Conservation (phyloP, 768 basidiomycete species). For the Sarcodon aspratus region DNA sequence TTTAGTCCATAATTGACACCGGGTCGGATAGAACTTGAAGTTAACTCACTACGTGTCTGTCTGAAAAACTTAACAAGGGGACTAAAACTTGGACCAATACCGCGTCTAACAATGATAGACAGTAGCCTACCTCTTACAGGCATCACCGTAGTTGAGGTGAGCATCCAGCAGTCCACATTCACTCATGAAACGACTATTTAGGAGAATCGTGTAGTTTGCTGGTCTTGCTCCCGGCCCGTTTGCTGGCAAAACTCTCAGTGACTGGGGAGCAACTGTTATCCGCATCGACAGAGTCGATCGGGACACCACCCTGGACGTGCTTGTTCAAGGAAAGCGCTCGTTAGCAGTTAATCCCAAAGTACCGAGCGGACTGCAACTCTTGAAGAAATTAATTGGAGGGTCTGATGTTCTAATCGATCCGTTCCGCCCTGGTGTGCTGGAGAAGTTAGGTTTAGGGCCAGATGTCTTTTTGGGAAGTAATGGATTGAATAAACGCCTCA, state of each 20-base stretch:
- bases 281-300: conserved; percentile 47
- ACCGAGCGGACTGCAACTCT: conserved; percentile 40
- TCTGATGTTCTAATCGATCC: conserved; percentile 83
- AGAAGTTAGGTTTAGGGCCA: conserved; percentile 66
- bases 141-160: not conserved
- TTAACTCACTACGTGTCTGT: too few relatives aligned
- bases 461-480: conserved; percentile 51
- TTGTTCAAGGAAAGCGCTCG: conserved; percentile 72
- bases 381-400: conserved; percentile 44
- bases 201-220: conserved; percentile 41
- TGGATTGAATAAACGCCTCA: conserved; percentile 49
- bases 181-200: not conserved
- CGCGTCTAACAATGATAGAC: too few relatives aligned
- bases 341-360: conserved; percentile 57
- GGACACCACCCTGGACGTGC: conserved; percentile 24
- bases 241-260: conserved; percentile 65
- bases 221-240: conserved; percentile 79
- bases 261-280: conserved; percentile 68
- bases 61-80: not conserved
- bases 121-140: not conserved
- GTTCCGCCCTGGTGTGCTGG: conserved; percentile 76
- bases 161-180: not conserved
- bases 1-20: too few relatives aligned
- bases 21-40: too few relatives aligned
- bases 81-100: not conserved